phyloP scores from a whole-genome alignment of 306 rosid genomes.

The Medicago lupulina region DNA sequence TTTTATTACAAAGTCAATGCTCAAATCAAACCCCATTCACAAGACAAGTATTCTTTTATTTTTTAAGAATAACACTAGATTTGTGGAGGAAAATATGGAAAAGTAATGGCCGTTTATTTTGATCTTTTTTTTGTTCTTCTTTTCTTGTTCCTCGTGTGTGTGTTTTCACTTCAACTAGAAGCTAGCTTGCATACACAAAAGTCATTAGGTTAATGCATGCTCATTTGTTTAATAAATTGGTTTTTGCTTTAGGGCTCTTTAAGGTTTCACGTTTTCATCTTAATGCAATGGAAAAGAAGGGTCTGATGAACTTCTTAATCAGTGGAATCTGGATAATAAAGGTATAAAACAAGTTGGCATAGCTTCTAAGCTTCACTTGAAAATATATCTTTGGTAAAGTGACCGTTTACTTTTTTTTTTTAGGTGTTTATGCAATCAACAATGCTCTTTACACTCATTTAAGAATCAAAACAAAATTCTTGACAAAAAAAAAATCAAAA shows the following conservation, averaged over 20 bases:
- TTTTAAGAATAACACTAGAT: constrained; percentile 35
- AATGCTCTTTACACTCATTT: background rate
- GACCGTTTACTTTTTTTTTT: background rate
- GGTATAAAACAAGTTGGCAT: background rate
- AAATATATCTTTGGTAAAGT: background rate
- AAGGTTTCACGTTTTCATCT: background rate
- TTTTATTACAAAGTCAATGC: constrained; percentile 64
- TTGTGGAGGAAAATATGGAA: constrained; percentile 26
- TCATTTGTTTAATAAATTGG: constrained; percentile 23
- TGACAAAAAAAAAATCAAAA: no score
- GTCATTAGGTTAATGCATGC: constrained; percentile 10
- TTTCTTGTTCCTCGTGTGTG: constrained; percentile 49
- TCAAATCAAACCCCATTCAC: constrained; percentile 52
- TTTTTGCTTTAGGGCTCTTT: background rate
- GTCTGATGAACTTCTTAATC: constrained; percentile 8
- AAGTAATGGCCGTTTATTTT: constrained; percentile 64
- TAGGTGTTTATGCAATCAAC: background rate
- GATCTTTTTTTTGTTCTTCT: constrained; percentile 34
- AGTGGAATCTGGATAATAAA: constrained; percentile 21
- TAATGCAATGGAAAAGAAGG: background rate
- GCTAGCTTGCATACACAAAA: constrained; percentile 40
- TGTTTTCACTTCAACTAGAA: constrained; percentile 38
- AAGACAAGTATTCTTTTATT: constrained; percentile 48
- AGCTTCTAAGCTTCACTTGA: background rate
- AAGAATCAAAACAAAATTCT: no score